Evolutionary conservation across 228 moss, liverwort and hornwort species (phyloP), one percentile per base, ranked within the genome.

Genomic region (Sphagnum fallax): DNA sequence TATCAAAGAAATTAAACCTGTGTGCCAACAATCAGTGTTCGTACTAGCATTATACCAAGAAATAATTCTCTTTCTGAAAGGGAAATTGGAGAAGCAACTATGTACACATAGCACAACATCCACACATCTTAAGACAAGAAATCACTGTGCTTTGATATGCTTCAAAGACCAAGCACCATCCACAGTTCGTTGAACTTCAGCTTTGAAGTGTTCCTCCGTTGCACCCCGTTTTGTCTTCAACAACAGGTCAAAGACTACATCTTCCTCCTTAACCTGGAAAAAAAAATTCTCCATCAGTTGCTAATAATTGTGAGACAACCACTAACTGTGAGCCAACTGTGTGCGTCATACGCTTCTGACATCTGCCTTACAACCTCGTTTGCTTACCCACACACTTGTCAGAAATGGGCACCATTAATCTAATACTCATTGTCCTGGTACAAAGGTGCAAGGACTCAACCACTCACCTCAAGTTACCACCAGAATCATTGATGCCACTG

Each of bases 101-200:
- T 55, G 55, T 55, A 12, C 9, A 55, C 55, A 55, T 32, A 32
- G 32, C 2, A 32, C 32, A 32, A 32, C 32, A 32, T 32, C 32
- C 32, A 32, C 32, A 32, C 32, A 32, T 32, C 32, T 8, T 55
- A 55, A 8, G 9, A 55, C 12, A 55, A 8, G 9, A 55, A 55
- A 16, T 16, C 15, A 64, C 63, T 16, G 16, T 16, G 47, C 7
- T 1, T 8, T 48, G 16, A n/a, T n/a, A 18, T 58, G 32, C 16
- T 71, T 66, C 8, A 85, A 71, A 52, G 73, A 76, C 85, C 85
- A 86, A 64, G 76, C 76, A 4, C 82, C 82, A 5, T 82, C 82
- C 0, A 70, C 77, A 32, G 82, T 86, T 15, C 82, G 78, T 50
- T 82, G 82, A 7, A 86, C 53, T 18, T 76, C 72, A 59, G 79